phyloP scores from a whole-genome alignment of 352 stramenopile species.

The Aphanomyces euteiches region DNA sequence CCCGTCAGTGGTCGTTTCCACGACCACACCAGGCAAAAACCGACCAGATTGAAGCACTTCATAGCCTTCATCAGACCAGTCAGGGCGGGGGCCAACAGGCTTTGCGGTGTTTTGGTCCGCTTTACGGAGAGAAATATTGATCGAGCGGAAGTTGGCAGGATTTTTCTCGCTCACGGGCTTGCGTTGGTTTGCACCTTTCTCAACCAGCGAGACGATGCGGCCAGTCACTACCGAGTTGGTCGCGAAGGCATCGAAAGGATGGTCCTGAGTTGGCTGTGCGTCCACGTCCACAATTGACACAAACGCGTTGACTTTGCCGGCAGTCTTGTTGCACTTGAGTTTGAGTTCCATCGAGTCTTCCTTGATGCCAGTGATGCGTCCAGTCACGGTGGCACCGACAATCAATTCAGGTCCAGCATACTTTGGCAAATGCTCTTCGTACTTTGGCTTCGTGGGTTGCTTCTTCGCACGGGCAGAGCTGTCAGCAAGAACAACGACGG shows the following conservation, averaged over 20 bases:
- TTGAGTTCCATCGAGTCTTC: conserved; percentile 82
- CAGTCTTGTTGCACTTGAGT: conserved; percentile 65
- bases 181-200: conserved; percentile 82
- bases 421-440: conserved; percentile 59
- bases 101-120: conserved; percentile 42
- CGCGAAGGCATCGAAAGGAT: conserved; percentile 79
- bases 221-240: conserved; percentile 67
- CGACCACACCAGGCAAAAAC: conserved; percentile 70
- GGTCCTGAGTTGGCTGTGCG: conserved; percentile 39
- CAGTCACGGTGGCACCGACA: conserved; percentile 64
- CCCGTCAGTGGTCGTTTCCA: conserved; percentile 53
- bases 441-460: conserved; percentile 35
- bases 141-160: conserved; percentile 59
- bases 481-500: conserved; percentile 53
- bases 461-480: conserved; percentile 35
- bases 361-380: conserved; percentile 69
- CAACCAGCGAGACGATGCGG: conserved; percentile 57
- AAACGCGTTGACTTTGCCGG: conserved; percentile 65
- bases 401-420: conserved; percentile 57
- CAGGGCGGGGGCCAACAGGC: conserved; percentile 49
- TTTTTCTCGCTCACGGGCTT: conserved; percentile 78
- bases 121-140: conserved; percentile 67
- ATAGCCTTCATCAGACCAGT: conserved; percentile 62
- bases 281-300: conserved; percentile 86
- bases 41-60: conserved; percentile 31